Evolutionary conservation across 345 rosid species (phyloP).

Genomic region (Erysimum cheiranthoides): DNA sequence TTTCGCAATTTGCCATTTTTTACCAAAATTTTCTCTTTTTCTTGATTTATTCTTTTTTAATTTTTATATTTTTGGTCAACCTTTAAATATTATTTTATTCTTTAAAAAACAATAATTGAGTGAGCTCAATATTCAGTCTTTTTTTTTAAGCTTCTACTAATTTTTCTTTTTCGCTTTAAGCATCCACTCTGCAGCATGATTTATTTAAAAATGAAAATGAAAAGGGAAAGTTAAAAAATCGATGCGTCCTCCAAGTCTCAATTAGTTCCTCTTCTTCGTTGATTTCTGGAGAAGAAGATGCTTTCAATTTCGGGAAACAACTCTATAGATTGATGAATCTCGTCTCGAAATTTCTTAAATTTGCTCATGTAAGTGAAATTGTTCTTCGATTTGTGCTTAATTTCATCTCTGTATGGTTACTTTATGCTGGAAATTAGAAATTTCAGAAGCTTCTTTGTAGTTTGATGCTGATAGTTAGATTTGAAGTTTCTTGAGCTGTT

Average conservation of each 20-base stretch:
- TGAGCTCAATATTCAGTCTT: too few relatives aligned
- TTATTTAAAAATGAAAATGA: not conserved
- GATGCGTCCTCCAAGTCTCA: constrained; percentile 17
- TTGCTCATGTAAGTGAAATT: constrained; percentile 28
- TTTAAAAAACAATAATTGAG: too few relatives aligned
- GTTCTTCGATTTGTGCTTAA: constrained; percentile 5
- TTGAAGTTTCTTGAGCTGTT: not conserved
- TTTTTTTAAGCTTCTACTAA: too few relatives aligned
- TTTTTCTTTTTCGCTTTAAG: not conserved
- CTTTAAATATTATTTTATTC: too few relatives aligned
- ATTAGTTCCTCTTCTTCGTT: not conserved
- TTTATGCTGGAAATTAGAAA: not conserved
- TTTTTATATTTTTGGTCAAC: too few relatives aligned
- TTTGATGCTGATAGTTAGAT: not conserved
- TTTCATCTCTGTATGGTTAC: not conserved
- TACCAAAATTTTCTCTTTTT: too few relatives aligned
- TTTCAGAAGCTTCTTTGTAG: not conserved
- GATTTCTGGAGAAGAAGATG: constrained; percentile 5
- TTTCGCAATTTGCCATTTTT: too few relatives aligned
- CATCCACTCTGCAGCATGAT: not conserved
- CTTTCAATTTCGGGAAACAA: not conserved
- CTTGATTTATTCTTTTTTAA: too few relatives aligned
- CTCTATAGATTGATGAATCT: constrained; percentile 8
- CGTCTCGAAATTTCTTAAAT: not conserved
- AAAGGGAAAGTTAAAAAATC: constrained; percentile 10